phyloP scores from a whole-genome alignment of 495 filamentous ascomycete species.

The Penicillium samsonianum region DNA sequence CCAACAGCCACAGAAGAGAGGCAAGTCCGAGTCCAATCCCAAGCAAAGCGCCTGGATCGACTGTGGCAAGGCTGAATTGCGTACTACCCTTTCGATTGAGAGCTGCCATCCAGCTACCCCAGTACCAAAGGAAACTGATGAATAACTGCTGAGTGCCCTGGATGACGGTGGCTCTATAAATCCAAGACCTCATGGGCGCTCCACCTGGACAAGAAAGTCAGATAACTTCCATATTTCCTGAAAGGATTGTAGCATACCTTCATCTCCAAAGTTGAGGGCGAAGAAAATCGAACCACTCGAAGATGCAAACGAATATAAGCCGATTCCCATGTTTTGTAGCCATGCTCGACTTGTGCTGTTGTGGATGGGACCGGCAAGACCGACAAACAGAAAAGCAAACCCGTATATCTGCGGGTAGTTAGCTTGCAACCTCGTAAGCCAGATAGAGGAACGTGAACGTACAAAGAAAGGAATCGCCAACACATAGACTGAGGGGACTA shows the following conservation, averaged over 20 bases:
- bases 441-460: slow-evolving; percentile 20
- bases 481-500: slow-evolving; percentile 60
- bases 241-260: slow-evolving; percentile 21
- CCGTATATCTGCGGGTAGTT: slow-evolving; percentile 45
- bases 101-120: slow-evolving; percentile 52
- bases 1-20: slow-evolving; percentile 55
- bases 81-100: slow-evolving; percentile 22
- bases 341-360: slow-evolving; percentile 44
- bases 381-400: slow-evolving; percentile 66
- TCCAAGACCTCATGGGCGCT: slow-evolving; percentile 61
- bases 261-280: slow-evolving; percentile 55
- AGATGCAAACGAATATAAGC: slow-evolving; percentile 49
- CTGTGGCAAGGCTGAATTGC: slow-evolving; percentile 27
- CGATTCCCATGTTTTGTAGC: slow-evolving; percentile 50
- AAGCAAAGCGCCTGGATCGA: slow-evolving; percentile 52
- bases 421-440: background rate
- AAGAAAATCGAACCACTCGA: slow-evolving; percentile 53
- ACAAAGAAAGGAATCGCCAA: slow-evolving; percentile 57
- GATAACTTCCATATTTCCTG: slow-evolving; percentile 4
- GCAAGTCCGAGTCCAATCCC: slow-evolving; percentile 50
- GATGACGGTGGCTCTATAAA: slow-evolving; percentile 60
- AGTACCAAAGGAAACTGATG: slow-evolving; percentile 63
- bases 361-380: slow-evolving; percentile 55
- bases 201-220: slow-evolving; percentile 39
- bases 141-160: slow-evolving; percentile 66